These are phyloP conservation scores for Ascochyta viciae-villosae DNA, from an alignment of 2,329 filamentous ascomycete species.

Conservation along the genomic window DNA sequence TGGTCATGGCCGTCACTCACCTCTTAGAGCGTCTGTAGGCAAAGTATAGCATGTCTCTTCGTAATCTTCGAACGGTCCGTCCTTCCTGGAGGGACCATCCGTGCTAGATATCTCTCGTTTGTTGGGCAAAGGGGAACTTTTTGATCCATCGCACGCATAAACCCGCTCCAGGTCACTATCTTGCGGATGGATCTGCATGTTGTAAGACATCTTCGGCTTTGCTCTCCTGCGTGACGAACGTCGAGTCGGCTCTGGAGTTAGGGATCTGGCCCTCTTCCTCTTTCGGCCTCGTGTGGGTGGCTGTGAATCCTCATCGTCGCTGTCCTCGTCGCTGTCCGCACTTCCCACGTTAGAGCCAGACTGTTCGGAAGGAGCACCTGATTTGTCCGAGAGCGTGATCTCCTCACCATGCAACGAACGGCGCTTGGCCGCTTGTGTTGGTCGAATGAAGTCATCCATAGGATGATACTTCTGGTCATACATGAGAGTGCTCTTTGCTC, in stretches of 20 bases:
- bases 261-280: slow-evolving; percentile 6
- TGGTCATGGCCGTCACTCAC: not conserved
- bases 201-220: slow-evolving; percentile 30
- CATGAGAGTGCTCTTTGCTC: slow-evolving; percentile 25
- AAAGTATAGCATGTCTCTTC: not conserved
- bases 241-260: slow-evolving; percentile 19
- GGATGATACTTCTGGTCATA: slow-evolving; percentile 46
- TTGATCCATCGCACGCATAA: slow-evolving; percentile 5
- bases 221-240: slow-evolving; percentile 34
- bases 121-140: slow-evolving; percentile 5
- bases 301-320: slow-evolving; percentile 8
- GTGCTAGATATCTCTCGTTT: not conserved
- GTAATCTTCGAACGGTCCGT: not conserved
- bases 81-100: too few species aligned
- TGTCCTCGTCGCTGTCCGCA: slow-evolving; percentile 9
- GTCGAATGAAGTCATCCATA: slow-evolving; percentile 40
- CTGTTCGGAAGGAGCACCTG: slow-evolving; percentile 1
- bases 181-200: slow-evolving; percentile 40
- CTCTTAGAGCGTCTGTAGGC: not conserved
- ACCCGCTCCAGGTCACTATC: slow-evolving; percentile 27
- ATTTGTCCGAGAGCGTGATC: not conserved
- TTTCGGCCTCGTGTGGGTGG: slow-evolving; percentile 18
- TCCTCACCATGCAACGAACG: slow-evolving; percentile 30
- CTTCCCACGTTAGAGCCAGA: slow-evolving; percentile 7
- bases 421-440: slow-evolving; percentile 37